Conservation (phyloP, 139 green algal genomes). For the Pedinophyceae sp. region DNA sequence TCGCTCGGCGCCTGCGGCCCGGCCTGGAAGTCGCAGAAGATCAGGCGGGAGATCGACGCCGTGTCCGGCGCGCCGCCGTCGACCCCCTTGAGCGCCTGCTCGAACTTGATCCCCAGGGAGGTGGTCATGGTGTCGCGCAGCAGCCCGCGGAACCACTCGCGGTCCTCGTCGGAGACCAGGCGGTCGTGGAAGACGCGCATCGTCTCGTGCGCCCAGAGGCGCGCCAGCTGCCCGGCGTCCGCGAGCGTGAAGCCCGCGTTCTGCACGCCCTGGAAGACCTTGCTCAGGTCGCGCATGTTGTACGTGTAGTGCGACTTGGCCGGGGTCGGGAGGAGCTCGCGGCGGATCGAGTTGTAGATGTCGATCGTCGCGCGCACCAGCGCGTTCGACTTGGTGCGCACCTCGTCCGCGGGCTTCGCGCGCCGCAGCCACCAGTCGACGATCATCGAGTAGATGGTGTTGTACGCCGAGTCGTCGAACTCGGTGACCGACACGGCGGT, state of each 20-base stretch:
- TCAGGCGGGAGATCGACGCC: slow-evolving; percentile 7
- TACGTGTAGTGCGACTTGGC: slow-evolving; percentile 63
- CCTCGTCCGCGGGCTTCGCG: neutral
- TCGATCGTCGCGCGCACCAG: slow-evolving; percentile 19
- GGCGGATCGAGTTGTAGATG: slow-evolving; percentile 21
- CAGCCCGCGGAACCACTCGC: slow-evolving; percentile 41
- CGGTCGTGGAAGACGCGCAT: slow-evolving; percentile 55
- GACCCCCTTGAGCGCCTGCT: slow-evolving; percentile 21
- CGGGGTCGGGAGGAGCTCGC: slow-evolving; percentile 37
- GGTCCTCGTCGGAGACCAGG: slow-evolving; percentile 43
- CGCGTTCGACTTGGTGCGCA: slow-evolving; percentile 3
- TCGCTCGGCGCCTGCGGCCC: slow-evolving; percentile 27
- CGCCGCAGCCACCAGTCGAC: slow-evolving; percentile 38
- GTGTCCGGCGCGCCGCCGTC: slow-evolving; percentile 1
- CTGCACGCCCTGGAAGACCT: slow-evolving; percentile 35
- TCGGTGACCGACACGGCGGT: slow-evolving; percentile 19
- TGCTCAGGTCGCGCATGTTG: slow-evolving; percentile 65
- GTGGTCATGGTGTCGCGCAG: neutral
- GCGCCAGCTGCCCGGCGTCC: slow-evolving; percentile 17
- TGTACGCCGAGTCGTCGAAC: slow-evolving; percentile 39
- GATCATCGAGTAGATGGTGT: slow-evolving; percentile 36
- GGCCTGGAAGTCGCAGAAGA: slow-evolving; percentile 28
- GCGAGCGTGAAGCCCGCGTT: slow-evolving; percentile 26
- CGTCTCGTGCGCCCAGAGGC: slow-evolving; percentile 51
- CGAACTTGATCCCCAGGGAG: slow-evolving; percentile 20